These are phyloP conservation scores for Tremella fuciformis DNA, from an alignment of 768 basidiomycete genomes.

Conservation along the genomic window DNA sequence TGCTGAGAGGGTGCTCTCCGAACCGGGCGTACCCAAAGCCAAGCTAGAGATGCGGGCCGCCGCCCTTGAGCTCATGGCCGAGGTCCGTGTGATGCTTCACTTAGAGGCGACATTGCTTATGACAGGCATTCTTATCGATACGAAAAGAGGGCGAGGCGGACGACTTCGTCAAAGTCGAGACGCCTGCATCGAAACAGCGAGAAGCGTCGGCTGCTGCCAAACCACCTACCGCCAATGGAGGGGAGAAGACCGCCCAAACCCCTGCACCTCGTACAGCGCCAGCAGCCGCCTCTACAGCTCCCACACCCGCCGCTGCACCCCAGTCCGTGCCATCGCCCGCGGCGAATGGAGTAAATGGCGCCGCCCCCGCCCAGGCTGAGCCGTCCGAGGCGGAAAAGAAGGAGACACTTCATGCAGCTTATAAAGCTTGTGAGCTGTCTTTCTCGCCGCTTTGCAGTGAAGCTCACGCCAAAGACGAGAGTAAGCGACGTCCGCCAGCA, in stretches of 20 bases:
- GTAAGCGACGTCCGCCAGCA: constrained; percentile 3
- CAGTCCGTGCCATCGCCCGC: constrained; percentile 6
- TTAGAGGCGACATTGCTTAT: neutral
- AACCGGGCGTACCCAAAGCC: constrained; percentile 41
- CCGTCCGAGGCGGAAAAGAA: constrained; percentile 11
- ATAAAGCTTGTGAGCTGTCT: constrained; percentile 28
- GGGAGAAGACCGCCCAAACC: neutral
- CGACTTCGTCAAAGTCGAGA: constrained; percentile 50
- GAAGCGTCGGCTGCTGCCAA: constrained; percentile 22
- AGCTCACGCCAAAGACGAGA: constrained; percentile 10
- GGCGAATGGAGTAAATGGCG: neutral
- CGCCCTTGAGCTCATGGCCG: constrained; percentile 48
- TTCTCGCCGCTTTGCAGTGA: neutral
- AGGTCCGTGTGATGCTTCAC: constrained; percentile 41
- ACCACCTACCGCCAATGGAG: neutral
- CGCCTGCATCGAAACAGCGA: constrained; percentile 45
- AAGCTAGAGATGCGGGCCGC: constrained; percentile 47
- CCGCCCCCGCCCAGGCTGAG: neutral
- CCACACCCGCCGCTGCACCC: constrained; percentile 9
- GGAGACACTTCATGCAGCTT: constrained; percentile 22
- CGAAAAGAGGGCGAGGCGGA: constrained; percentile 45
- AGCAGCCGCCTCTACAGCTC: neutral
- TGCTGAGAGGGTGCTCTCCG: constrained; percentile 49
- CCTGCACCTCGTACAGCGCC: constrained; percentile 8
- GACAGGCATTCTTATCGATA: constrained; percentile 46